Conservation (phyloP, 108 stramenopile genomes). For the Schizochytrium sp. region DNA sequence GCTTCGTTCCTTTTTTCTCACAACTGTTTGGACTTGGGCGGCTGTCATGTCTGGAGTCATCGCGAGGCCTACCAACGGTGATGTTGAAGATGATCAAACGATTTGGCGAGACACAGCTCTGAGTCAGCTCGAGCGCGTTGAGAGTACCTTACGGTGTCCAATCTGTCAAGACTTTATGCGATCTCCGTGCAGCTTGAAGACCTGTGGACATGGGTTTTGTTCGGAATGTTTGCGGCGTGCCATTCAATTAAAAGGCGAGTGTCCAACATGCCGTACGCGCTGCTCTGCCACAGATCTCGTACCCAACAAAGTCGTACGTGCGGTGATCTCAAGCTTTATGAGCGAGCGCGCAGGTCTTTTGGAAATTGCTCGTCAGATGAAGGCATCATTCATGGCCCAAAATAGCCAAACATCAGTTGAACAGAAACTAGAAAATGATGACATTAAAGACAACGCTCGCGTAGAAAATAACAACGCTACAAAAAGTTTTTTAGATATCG, state of each 20-base stretch:
- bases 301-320: slow-evolving; percentile 6
- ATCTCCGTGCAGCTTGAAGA: not conserved
- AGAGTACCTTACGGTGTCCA: slow-evolving; percentile 11
- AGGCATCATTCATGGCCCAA: not conserved
- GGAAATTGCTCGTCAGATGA: not conserved
- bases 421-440: not conserved
- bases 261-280: slow-evolving; percentile 16
- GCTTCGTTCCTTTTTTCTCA: too few relatives aligned
- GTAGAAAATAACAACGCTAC: too few relatives aligned
- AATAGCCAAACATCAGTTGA: not conserved
- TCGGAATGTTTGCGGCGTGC: slow-evolving; percentile 46
- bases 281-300: not conserved
- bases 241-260: not conserved
- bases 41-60: too few relatives aligned
- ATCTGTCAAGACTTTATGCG: slow-evolving; percentile 29
- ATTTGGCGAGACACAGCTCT: too few relatives aligned
- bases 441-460: too few relatives aligned
- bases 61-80: too few relatives aligned
- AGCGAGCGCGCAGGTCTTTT: not conserved
- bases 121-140: not conserved
- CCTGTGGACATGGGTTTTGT: slow-evolving; percentile 29
- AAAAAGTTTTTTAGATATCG: too few relatives aligned
- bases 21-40: too few relatives aligned
- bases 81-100: too few relatives aligned
- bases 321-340: not conserved